phyloP scores from a whole-genome alignment of 129 eudicot genomes.

The Flaveria bidentis region DNA sequence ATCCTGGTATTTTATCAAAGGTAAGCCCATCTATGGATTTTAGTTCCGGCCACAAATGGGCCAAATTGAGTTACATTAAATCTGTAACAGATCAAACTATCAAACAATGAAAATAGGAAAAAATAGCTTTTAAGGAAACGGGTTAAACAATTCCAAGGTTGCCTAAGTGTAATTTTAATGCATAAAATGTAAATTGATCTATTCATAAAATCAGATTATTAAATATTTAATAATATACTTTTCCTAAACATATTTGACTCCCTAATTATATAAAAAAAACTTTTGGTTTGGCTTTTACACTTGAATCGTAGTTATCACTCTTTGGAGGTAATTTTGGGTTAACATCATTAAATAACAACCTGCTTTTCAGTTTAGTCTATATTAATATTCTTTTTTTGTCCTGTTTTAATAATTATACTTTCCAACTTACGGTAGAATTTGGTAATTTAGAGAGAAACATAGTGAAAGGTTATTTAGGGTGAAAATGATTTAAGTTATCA shows the following conservation, averaged over 20 bases:
- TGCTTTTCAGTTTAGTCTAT: background rate
- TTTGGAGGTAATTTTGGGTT: background rate
- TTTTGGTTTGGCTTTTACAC: background rate
- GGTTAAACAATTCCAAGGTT: background rate
- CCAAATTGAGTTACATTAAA: background rate
- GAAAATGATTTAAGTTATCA: too few relatives aligned
- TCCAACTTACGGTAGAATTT: too few relatives aligned
- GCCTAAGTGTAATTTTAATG: background rate
- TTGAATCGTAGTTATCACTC: background rate
- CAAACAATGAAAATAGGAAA: background rate
- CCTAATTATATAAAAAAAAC: background rate
- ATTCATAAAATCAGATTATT: background rate
- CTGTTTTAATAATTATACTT: background rate
- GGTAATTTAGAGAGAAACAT: too few relatives aligned
- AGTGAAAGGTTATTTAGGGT: too few relatives aligned
- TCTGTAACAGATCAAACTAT: background rate
- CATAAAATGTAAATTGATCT: background rate
- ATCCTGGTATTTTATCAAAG: slow-evolving; percentile 75
- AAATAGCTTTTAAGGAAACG: background rate
- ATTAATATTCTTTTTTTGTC: background rate
- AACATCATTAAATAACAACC: background rate
- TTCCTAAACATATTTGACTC: background rate
- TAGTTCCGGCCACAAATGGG: background rate
- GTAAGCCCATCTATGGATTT: slow-evolving; percentile 34
- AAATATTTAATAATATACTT: background rate